These are phyloP conservation scores for Nigrospora osmanthi DNA, from an alignment of 2,329 filamentous ascomycete species.

Conservation along the genomic window DNA sequence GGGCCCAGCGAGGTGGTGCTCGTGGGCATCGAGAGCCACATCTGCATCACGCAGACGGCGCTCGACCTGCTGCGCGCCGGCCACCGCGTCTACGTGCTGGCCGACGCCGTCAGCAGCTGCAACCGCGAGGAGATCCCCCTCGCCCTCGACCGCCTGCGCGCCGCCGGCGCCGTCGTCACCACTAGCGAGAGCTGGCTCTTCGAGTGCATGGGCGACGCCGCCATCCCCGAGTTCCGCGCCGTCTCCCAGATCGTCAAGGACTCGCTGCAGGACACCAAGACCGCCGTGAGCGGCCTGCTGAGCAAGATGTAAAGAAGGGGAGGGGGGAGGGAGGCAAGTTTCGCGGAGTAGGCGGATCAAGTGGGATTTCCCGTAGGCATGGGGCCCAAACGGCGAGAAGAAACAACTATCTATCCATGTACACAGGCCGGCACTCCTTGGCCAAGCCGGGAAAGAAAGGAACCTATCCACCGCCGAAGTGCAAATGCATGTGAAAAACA, in stretches of 20 bases:
- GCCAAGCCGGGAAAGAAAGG: no score
- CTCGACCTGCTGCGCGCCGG: conserved; percentile 70
- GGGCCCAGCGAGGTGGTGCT: conserved; percentile 57
- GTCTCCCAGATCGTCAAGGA: conserved; percentile 76
- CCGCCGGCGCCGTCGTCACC: conserved; percentile 71
- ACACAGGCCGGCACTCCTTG: no score
- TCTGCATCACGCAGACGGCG: conserved; percentile 89
- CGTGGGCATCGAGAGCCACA: conserved; percentile 88
- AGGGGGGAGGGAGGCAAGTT: neutral
- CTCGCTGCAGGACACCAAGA: conserved; percentile 61
- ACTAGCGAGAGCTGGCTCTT: conserved; percentile 87
- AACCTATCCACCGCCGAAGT: no score
- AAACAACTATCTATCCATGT: no score
- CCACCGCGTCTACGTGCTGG: conserved; percentile 77
- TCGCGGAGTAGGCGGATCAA: no score
- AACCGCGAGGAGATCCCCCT: conserved; percentile 75
- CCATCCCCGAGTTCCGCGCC: conserved; percentile 61
- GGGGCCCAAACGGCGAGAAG: no score
- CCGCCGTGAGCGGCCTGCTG: conserved; percentile 57
- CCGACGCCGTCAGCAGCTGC: conserved; percentile 83
- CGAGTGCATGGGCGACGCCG: conserved; percentile 80
- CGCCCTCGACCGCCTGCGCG: conserved; percentile 67
- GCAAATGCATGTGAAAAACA: no score
- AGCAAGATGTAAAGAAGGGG: conserved; percentile 40
- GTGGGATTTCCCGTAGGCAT: no score